Conservation (phyloP, 2,329 filamentous ascomycete genomes). For the Remersonia thermophila region DNA sequence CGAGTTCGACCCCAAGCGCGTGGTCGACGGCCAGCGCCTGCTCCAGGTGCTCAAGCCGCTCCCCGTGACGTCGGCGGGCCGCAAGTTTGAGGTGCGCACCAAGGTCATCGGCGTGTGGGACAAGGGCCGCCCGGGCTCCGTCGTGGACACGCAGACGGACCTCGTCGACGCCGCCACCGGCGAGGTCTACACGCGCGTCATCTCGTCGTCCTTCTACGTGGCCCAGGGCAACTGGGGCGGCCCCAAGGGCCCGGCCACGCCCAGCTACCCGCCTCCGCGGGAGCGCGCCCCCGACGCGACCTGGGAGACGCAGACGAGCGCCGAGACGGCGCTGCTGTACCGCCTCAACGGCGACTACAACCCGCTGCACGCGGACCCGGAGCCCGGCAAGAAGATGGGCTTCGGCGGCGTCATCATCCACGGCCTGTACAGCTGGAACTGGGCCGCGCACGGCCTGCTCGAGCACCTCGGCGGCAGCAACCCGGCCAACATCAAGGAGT, state of each 20-base stretch:
- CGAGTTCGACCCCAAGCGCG: slow-evolving; percentile 59
- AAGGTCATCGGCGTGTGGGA: slow-evolving; percentile 81
- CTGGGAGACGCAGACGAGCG: slow-evolving; percentile 56
- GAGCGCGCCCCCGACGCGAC: slow-evolving; percentile 58
- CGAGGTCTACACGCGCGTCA: slow-evolving; percentile 58
- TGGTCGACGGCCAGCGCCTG: slow-evolving; percentile 74
- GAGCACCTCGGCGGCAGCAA: slow-evolving; percentile 63
- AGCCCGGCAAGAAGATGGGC: slow-evolving; percentile 78
- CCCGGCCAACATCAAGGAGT: slow-evolving; percentile 72
- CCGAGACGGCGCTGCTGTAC: slow-evolving; percentile 65
- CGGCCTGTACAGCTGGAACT: slow-evolving; percentile 81
- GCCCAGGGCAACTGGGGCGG: slow-evolving; percentile 76
- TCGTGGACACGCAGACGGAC: slow-evolving; percentile 66
- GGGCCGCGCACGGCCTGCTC: slow-evolving; percentile 59
- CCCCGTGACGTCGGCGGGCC: slow-evolving; percentile 57
- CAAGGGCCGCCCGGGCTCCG: slow-evolving; percentile 73
- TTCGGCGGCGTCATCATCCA: slow-evolving; percentile 85
- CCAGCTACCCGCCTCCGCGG: slow-evolving; percentile 62
- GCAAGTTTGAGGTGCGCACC: slow-evolving; percentile 61
- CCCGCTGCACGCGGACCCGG: slow-evolving; percentile 77
- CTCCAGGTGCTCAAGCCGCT: slow-evolving; percentile 67
- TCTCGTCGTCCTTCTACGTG: slow-evolving; percentile 66
- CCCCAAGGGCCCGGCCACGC: slow-evolving; percentile 72
- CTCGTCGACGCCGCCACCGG: slow-evolving; percentile 58
- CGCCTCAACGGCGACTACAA: slow-evolving; percentile 91